Base-by-base conservation (phyloP, 495 filamentous ascomycete species). In the Podospora australis region DNA sequence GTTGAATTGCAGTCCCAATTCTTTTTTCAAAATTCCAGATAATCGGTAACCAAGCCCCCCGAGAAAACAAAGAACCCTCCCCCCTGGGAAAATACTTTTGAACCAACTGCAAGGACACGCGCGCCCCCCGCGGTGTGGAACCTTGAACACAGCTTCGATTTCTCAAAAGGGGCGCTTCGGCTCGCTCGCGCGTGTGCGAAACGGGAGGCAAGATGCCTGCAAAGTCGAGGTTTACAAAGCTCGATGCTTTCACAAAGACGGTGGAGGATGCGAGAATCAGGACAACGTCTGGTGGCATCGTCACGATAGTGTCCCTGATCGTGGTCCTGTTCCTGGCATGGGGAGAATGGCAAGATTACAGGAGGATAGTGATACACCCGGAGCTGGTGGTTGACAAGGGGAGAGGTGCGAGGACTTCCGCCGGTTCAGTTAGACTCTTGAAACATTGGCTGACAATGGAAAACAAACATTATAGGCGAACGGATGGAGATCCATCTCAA, bases 401-500 rank as follows among this genome's bases (percentile, higher is more conserved):
- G 46, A 76, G 92, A 86, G 88, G 89, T 92, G 73, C 44, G 28
- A n/a, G n/a, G n/a, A n/a, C n/a, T n/a, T n/a, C n/a, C n/a, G n/a
- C 29, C n/a, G 29, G 20, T 9, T 3, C 13, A 4, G 16, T 9
- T 13, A 6, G 9, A 21, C 16, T 25, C 21, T 22, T 11, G 22
- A 19, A 13, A 13, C 14, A 16, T 13, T 19, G 9, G 42, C 39
- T 23, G 26, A 54, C 59, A 35, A 62, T 53, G 29, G 24, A 3
- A 11, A 4, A 8, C 11, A 19, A 35, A 20, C 21, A 6, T 44
- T 7, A 56, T 57, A 91, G 87, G 88, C 57, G 88, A 98, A 73
- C 85, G 89, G 64, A 96, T 98, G 88, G 92, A 97, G 58, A 98
- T 98, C 52, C 89, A 95, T 65, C 78, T 98, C 71, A 98, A 98